Base-by-base conservation (phyloP, 805 yeast genomes). In the Brettanomyces custersianus region DNA sequence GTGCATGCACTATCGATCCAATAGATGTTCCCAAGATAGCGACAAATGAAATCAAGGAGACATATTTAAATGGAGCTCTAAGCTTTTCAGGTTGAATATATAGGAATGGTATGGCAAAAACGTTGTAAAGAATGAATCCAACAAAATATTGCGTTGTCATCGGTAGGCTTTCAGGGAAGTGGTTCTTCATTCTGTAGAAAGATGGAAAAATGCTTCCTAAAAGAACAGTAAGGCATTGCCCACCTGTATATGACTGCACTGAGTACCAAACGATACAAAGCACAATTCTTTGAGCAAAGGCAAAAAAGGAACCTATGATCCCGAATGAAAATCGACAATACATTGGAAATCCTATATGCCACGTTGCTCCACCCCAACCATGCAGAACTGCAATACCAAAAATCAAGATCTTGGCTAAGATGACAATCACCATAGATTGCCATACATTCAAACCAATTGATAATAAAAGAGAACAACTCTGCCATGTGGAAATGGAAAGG, bases 271-370 rank as follows among this genome's bases (percentile, higher is more conserved):
- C 68, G 21, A 64, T 58, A 22, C 66, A 59, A 20, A 69, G 49
- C 21, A 66, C 57, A 34, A 61, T 54, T 49, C 76, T 56, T 34
- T 63, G 59, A 5, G 59, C 40, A 25, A 70, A 51, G 10, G 67
- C 69, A 23, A 68, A 36, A 34, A 46, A 53, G 2, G 70, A 58
- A 2, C 74, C 72, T 33, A 55, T 48, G 31, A 67, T 55, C 3
- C 76, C 75, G 49, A 65, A 70, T 1, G 65, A 49, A 34, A 59
- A 57, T 34, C 75, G 51, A 18, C 59, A 55, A 35, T 56, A 59
- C 10, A 70, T 57, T 4, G 74, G 60, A 43, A 57, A 70, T 0
- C 74, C 74, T 35, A 70, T 59, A 45, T 68, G 73, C 57, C 63
- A 69, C 30, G 68, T 63, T 9, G 51, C 46, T 22, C 76, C 77